phyloP scores from a whole-genome alignment of 441 rosid species.

The Aquilaria agallochum region DNA sequence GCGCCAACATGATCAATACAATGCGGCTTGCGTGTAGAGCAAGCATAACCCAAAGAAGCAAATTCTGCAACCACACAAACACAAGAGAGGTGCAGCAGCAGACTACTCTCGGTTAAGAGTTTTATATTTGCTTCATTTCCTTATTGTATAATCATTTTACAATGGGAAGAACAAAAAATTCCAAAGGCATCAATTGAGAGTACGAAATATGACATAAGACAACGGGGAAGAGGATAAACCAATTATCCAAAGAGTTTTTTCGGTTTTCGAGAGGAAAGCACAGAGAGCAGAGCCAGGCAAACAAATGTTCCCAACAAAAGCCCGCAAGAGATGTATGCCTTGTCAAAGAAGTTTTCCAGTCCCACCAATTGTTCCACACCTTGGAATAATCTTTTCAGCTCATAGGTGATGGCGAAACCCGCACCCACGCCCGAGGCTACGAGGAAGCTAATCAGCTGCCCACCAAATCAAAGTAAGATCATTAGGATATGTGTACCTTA shows the following conservation, averaged over 20 bases:
- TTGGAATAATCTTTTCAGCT: neutral
- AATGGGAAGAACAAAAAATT: too few relatives aligned
- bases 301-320: neutral
- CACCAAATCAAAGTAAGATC: neutral
- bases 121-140: too few relatives aligned
- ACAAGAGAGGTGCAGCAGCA: too few relatives aligned
- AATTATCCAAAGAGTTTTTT: neutral
- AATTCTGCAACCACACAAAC: too few relatives aligned
- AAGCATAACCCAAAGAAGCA: too few relatives aligned
- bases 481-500: neutral
- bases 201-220: too few relatives aligned
- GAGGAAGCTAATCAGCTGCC: neutral
- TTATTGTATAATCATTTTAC: too few relatives aligned
- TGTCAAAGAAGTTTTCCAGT: neutral
- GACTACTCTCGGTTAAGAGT: too few relatives aligned
- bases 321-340: neutral
- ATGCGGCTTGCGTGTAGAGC: too few relatives aligned
- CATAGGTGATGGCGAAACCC: neutral
- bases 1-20: too few relatives aligned
- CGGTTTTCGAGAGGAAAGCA: neutral
- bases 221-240: too few relatives aligned
- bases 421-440: neutral
- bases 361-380: neutral
- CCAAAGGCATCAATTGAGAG: too few relatives aligned
- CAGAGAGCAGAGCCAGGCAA: neutral